Percentiles rank a stretch among this genome's conserved stretches.
These are phyloP conservation scores for Leccinum truebloodii DNA, from an alignment of 768 basidiomycete genomes.

Conservation along the genomic window DNA sequence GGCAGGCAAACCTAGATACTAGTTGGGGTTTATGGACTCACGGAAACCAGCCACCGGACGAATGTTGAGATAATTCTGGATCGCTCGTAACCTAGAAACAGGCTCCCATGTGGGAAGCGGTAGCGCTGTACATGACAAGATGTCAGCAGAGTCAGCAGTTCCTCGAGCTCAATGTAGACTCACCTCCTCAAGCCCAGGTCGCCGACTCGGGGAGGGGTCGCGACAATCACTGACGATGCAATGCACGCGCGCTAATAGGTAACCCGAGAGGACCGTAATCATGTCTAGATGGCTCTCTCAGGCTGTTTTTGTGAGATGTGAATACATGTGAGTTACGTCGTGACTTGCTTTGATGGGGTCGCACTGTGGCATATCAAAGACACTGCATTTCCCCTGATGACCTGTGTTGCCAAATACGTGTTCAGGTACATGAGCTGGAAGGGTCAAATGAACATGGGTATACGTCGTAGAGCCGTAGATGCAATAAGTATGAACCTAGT, in stretches of 20 bases:
- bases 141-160: background rate
- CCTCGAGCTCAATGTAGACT: background rate
- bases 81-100: conserved; percentile 16
- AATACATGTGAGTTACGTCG: background rate
- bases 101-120: conserved; percentile 12
- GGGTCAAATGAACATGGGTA: conserved; percentile 8
- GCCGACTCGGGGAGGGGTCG: background rate
- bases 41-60: conserved; percentile 1
- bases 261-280: background rate
- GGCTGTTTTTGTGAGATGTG: conserved; percentile 5
- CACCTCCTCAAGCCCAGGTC: conserved; percentile 2
- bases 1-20: background rate
- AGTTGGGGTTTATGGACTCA: conserved; percentile 2
- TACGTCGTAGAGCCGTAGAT: conserved; percentile 9
- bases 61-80: conserved; percentile 7
- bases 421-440: background rate
- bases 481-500: conserved; percentile 4
- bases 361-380: conserved; percentile 2
- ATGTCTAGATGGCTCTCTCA: background rate
- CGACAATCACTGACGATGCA: background rate
- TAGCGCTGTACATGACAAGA: background rate
- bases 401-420: background rate
- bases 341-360: conserved; percentile 3
- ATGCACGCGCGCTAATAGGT: background rate
- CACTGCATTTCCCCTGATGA: conserved; percentile 1